Base-by-base conservation (phyloP, 495 filamentous ascomycete genomes). In the Trichoderma orchidacearum region DNA sequence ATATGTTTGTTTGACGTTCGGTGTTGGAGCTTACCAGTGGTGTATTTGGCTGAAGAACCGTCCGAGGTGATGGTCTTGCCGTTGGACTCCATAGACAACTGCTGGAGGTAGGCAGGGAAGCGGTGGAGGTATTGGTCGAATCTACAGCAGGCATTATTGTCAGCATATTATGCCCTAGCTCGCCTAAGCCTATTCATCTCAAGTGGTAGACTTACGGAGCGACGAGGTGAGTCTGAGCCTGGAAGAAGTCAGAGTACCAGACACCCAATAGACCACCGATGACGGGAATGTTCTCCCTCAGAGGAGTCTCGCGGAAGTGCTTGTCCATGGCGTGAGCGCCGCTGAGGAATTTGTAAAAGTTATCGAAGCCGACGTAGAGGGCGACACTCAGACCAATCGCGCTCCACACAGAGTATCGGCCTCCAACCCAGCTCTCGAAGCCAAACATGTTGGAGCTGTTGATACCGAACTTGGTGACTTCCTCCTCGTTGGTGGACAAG, bases 21-120 rank as follows among this genome's bases (percentile, higher is more conserved):
- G n/a, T n/a, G n/a, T n/a, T n/a, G n/a, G n/a, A 11, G 50, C 55
- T 11, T 32, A 56, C 87, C 93, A 15, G 93, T 98, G 53, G 91
- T 96, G 77, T 97, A 97, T 70, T 95, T 94, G 68, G 95, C 90
- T 51, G 94, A 87, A 41, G 90, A 80, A 59, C 90, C 90, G 58
- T 81, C 82, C 53, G 92, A 89, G 59, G 93, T 95, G 70, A 97
- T 89, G 56, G 89, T 87, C 80, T 98, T 98, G 64, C 93, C 93
- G 72, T 98, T 98, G 63, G 94, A 97, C 76, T 98, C 93, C 93
- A 98, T 98, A 60, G 90, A 97, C 51, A 98, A 80, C 72, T 98
- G 93, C 74, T 98, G 93, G 30, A 98, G 87, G 75, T 98, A 98
- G 59, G 93, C 93, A 15, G 93, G 90, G 86, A 98, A 97, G 56